A percentile compares a stretch with the other conserved stretches of the same genome.
These are phyloP conservation scores for Pleurotus tuoliensis DNA, from an alignment of 768 basidiomycete genomes.

Conservation along the genomic window DNA sequence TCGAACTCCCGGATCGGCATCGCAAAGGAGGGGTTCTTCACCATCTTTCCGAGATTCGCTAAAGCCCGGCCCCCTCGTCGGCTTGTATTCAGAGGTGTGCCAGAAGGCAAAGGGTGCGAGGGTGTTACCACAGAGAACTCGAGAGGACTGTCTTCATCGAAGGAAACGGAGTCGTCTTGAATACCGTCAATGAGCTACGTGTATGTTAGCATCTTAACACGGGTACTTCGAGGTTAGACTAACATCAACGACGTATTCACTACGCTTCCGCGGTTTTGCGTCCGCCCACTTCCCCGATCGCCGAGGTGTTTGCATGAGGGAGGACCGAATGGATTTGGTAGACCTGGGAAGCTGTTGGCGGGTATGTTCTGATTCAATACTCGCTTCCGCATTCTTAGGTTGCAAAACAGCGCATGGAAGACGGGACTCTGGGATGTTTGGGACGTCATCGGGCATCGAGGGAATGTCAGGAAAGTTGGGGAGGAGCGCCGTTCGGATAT, in stretches of 20 bases:
- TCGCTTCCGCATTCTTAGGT: no score
- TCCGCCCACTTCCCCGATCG: not conserved
- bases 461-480: conserved; percentile 25
- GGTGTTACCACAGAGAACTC: conserved; percentile 1
- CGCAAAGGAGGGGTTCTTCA: conserved; percentile 4
- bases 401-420: no score
- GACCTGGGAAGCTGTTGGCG: not conserved
- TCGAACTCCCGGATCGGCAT: not conserved
- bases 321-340: not conserved
- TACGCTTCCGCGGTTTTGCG: not conserved
- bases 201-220: not conserved
- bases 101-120: not conserved
- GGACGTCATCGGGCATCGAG: not conserved
- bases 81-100: not conserved
- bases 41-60: conserved; percentile 11
- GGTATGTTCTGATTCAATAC: no score
- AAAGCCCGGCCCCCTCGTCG: conserved; percentile 17
- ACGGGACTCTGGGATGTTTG: no score
- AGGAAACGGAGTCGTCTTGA: conserved; percentile 4
- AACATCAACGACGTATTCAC: not conserved
- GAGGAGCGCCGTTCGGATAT: conserved; percentile 22
- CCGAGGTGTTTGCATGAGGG: not conserved
- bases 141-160: conserved; percentile 4
- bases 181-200: conserved; percentile 5
- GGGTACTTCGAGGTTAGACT: not conserved